phyloP scores from a whole-genome alignment of 2,329 filamentous ascomycete genomes.

The Ceratocystis lukuohia region DNA sequence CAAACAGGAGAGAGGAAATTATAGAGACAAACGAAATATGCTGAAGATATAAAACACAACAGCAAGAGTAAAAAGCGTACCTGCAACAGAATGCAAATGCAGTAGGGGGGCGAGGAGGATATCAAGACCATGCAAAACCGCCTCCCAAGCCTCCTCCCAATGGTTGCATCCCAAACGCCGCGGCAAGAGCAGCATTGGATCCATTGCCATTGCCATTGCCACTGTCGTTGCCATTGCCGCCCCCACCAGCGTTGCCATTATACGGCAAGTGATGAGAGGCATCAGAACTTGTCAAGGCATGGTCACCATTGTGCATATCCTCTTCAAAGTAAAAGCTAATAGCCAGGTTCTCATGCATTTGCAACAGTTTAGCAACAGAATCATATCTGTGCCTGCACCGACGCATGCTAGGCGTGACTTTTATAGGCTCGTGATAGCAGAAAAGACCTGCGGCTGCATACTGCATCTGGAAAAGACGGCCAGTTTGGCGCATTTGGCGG shows the following conservation, averaged over 20 bases:
- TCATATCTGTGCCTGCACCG: conserved; percentile 33
- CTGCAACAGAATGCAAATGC: not conserved
- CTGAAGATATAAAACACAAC: not conserved
- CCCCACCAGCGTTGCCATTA: not conserved
- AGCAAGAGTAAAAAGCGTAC: too few species aligned
- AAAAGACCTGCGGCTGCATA: conserved; percentile 29
- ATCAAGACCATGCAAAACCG: not conserved
- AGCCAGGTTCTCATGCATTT: conserved; percentile 29
- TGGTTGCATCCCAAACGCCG: conserved; percentile 5
- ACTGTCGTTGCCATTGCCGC: not conserved
- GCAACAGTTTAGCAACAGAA: conserved; percentile 28
- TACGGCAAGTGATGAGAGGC: conserved; percentile 9
- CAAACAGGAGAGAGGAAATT: not conserved
- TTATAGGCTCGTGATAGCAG: conserved; percentile 34
- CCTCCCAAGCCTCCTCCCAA: conserved; percentile 10
- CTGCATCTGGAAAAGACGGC: conserved; percentile 28
- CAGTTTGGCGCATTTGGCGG: conserved; percentile 27
- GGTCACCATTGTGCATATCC: conserved; percentile 31
- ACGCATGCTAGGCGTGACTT: conserved; percentile 33
- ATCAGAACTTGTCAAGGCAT: conserved; percentile 22
- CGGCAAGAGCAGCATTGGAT: not conserved
- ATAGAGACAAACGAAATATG: not conserved
- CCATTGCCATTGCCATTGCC: not conserved
- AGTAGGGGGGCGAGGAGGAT: not conserved
- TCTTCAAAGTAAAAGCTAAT: conserved; percentile 33